Evolutionary conservation across 352 stramenopile genomes (phyloP).

Genomic region (Phytophthora cryptogea): DNA sequence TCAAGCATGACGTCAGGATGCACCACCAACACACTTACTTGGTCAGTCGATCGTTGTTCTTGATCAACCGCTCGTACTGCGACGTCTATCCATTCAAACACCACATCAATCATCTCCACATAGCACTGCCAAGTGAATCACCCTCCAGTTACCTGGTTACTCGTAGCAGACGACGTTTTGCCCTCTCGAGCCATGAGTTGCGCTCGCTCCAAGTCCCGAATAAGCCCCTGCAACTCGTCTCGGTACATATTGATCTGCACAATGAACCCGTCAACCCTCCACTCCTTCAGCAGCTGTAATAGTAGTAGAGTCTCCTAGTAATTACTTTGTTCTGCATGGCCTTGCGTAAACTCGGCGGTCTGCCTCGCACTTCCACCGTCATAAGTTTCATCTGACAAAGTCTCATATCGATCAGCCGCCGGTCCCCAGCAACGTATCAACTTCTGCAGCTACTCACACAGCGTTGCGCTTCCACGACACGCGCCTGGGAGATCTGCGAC

Average conservation of each 20-base stretch:
- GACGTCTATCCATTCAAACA: slow-evolving; percentile 35
- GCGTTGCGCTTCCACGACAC: slow-evolving; percentile 72
- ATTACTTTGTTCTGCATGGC: slow-evolving; percentile 73
- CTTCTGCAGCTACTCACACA: slow-evolving; percentile 42
- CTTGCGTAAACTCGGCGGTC: slow-evolving; percentile 60
- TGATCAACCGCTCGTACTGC: slow-evolving; percentile 70
- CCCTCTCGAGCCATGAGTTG: slow-evolving; percentile 67
- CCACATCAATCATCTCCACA: background rate
- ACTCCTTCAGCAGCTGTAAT: background rate
- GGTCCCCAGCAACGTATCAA: background rate
- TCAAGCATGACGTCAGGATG: background rate
- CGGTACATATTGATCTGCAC: slow-evolving; percentile 68
- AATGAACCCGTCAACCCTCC: background rate
- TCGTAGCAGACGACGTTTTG: slow-evolving; percentile 31
- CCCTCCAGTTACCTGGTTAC: slow-evolving; percentile 33
- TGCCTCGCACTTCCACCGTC: slow-evolving; percentile 74
- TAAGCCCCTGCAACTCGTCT: slow-evolving; percentile 69
- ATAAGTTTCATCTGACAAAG: slow-evolving; percentile 74
- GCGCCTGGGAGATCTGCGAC: slow-evolving; percentile 60
- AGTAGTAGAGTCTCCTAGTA: too few species aligned
- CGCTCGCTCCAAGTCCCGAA: slow-evolving; percentile 70
- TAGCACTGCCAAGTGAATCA: background rate
- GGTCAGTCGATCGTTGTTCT: slow-evolving; percentile 68
- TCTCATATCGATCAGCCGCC: background rate
- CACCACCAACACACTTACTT: slow-evolving; percentile 30